Evolutionary conservation across 2,329 filamentous ascomycete genomes (phyloP), one percentile per base, ranked within the genome.

Genomic region (Colletotrichum magnum): DNA sequence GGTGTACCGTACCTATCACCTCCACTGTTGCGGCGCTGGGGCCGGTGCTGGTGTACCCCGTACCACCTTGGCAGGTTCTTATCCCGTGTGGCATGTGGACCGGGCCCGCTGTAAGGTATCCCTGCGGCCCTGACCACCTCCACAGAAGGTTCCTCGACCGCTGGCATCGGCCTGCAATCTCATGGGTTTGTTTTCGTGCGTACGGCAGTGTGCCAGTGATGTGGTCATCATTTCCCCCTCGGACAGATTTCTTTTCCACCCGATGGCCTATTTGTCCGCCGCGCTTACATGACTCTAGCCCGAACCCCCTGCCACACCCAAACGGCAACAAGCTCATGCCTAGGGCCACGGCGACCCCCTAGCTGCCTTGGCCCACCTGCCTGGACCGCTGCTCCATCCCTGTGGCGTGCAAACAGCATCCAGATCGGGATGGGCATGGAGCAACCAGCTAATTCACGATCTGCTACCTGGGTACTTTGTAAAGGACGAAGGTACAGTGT

Each of bases 301-400:
- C 32, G 9, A 13, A 12, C 41, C 51, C 50, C 28, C 32, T 4
- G 9, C 48, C 64, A 50, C 47, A 58, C 59, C 39, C 64, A 47
- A 57, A 64, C 45, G 36, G 45, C 52, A 28, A 64, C 60, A 68
- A 64, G 65, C 65, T 64, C 52, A 47, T 41, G 60, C 47, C 32
- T 36, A 36, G 32, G 32, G 32, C 32, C 7, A 36, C 9, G 32
- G 9, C 9, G 57, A 58, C 36, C 32, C 12, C 48, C 28, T 62
- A 62, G 63, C 32, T 56, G 24, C 5, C 32, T 56, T 18, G 32
- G 50, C 56, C 18, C n/a, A 9, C 24, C 36, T 52, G 50, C 24
- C 39, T 54, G 48, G 48, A 7, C 32, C 26, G 50, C 61, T 36
- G 21, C 48, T 43, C 41, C 32, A 60, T 57, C 66, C 62, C 50